Conservation (phyloP, 2,329 filamentous ascomycete species). For the Ophiocordyceps camponoti-leonardi region DNA sequence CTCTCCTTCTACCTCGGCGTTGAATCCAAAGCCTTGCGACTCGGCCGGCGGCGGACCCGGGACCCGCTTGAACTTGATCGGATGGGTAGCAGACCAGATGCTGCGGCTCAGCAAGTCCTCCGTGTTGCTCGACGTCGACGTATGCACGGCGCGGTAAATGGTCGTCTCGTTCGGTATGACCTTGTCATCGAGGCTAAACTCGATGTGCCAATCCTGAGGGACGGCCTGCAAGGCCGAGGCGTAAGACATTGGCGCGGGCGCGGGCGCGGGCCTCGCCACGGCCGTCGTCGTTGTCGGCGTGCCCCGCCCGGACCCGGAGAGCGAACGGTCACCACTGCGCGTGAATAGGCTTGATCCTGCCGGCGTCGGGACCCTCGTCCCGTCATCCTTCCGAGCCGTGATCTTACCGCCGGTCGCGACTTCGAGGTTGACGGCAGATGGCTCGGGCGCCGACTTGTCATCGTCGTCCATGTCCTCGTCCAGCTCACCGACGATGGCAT, state of each 20-base stretch:
- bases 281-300: conserved; percentile 33
- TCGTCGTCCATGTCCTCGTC: conserved; percentile 69
- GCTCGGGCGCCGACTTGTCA: conserved; percentile 48
- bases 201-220: conserved; percentile 92
- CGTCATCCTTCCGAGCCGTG: conserved; percentile 82
- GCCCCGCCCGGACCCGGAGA: conserved; percentile 17
- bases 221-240: conserved; percentile 64
- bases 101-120: conserved; percentile 56
- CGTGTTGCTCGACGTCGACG: conserved; percentile 21
- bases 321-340: conserved; percentile 22
- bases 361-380: conserved; percentile 70
- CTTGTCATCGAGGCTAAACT: conserved; percentile 77
- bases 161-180: conserved; percentile 82
- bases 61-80: conserved; percentile 81
- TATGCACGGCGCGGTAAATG: conserved; percentile 86
- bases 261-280: conserved; percentile 36
- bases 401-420: conserved; percentile 74
- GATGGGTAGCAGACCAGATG: conserved; percentile 80
- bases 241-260: conserved; percentile 51
- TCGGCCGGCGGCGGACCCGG: conserved; percentile 67
- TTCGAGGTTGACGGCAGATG: conserved; percentile 82
- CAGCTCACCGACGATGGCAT: conserved; percentile 79
- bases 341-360: conserved; percentile 33
- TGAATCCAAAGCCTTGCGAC: conserved; percentile 38
- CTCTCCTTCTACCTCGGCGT: conserved; percentile 29